Percentiles rank a stretch among this genome's conserved stretches.
Evolutionary conservation across 139 green algal genomes (phyloP).

Genomic region (Chlamydomonas applanata): DNA sequence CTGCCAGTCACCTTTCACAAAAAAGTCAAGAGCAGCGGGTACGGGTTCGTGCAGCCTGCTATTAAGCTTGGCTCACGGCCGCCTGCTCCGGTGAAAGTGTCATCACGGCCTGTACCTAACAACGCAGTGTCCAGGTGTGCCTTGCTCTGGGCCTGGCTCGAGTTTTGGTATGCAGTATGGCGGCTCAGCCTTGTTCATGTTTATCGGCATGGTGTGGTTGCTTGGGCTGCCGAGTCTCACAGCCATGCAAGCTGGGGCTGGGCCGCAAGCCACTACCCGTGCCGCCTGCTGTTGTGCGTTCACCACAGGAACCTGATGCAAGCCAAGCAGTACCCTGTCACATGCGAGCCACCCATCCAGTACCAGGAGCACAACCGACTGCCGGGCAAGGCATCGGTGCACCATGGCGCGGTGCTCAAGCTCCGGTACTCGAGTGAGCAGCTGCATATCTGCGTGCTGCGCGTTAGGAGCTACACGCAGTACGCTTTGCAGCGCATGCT

Average conservation of each 20-base stretch:
- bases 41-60: slow-evolving; percentile 42
- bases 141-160: no score
- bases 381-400: slow-evolving; percentile 7
- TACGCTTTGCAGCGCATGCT: no score
- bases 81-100: slow-evolving; percentile 31
- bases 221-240: no score
- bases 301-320: slow-evolving; percentile 19
- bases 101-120: neutral
- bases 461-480: no score
- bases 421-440: slow-evolving; percentile 15
- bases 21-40: slow-evolving; percentile 52
- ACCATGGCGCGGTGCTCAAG: slow-evolving; percentile 10
- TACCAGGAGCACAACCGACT: slow-evolving; percentile 13
- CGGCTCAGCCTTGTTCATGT: no score
- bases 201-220: no score
- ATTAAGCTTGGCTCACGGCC: slow-evolving; percentile 24
- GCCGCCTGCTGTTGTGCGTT: neutral
- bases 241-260: no score
- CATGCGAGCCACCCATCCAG: slow-evolving; percentile 5
- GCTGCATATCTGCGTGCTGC: no score
- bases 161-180: no score
- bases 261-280: no score
- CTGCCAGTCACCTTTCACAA: slow-evolving; percentile 53
- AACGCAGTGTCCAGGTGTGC: slow-evolving; percentile 6
- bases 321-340: slow-evolving; percentile 20